Evolutionary conservation across 106 monocot species (phyloP).

Genomic region (Chionographis japonica): DNA sequence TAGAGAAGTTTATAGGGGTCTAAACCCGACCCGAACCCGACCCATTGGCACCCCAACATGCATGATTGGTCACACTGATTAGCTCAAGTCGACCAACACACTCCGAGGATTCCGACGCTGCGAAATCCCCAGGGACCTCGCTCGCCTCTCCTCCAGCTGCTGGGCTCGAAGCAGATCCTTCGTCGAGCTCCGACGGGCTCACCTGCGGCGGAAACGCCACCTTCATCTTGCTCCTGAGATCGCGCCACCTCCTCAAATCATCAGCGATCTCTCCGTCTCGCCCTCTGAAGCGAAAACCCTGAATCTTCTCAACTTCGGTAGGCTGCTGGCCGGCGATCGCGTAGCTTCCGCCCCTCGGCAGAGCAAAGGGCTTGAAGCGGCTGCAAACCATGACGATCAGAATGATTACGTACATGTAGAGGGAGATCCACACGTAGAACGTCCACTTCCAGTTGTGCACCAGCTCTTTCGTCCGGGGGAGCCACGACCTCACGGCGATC

Average conservation of each 20-base stretch:
- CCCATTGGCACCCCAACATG: too few relatives aligned
- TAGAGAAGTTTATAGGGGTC: too few relatives aligned
- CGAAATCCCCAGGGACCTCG: slow-evolving; percentile 32
- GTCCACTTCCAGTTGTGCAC: slow-evolving; percentile 77
- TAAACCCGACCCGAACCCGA: too few relatives aligned
- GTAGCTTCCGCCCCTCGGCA: neutral
- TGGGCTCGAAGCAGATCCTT: slow-evolving; percentile 28
- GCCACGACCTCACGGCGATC: slow-evolving; percentile 37
- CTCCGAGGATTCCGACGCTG: slow-evolving; percentile 34
- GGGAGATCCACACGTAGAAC: slow-evolving; percentile 49
- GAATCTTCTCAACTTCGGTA: slow-evolving; percentile 7
- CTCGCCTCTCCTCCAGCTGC: slow-evolving; percentile 10
- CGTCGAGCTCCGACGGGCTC: slow-evolving; percentile 7
- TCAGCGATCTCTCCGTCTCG: slow-evolving; percentile 8
- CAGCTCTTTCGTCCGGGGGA: slow-evolving; percentile 50
- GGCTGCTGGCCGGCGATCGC: neutral
- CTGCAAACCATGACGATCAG: slow-evolving; percentile 36
- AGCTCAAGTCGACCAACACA: slow-evolving; percentile 11
- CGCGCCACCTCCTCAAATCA: slow-evolving; percentile 33
- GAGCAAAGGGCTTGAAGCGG: slow-evolving; percentile 33
- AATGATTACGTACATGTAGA: slow-evolving; percentile 45
- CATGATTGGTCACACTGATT: too few relatives aligned
- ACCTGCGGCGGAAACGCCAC: slow-evolving; percentile 1
- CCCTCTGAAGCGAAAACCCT: neutral
- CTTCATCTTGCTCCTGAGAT: slow-evolving; percentile 20